Evolutionary conservation across 2,329 filamentous ascomycete species (phyloP), one percentile per base, ranked within the genome.

Genomic region (Erysiphe pulchra): DNA sequence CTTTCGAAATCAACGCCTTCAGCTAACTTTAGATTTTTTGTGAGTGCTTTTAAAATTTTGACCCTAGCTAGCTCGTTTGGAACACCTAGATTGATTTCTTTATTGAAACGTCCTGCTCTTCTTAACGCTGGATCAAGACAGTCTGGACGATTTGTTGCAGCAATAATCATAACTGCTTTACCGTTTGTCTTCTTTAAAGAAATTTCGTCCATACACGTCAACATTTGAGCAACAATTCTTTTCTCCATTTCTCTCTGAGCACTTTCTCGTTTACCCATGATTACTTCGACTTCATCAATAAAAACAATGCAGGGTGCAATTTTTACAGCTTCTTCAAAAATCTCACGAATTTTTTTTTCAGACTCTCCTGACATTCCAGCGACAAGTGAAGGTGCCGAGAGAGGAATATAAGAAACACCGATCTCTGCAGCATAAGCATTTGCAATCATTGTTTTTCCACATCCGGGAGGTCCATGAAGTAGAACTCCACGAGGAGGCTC

Each of bases 271-370:
- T 92, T 92, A 0, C 82, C 81, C 44, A 85, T 82, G 54, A 95
- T 90, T 4, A 80, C 78, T 60, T 98, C 86, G 45, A 95, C 82
- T 53, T 93, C 80, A 53, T 93, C 85, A 47, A 95, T 80, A 56
- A 94, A 92, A 4, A 98, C 70, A 5, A 98, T 67, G 55, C 84
- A 92, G 0, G 90, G 90, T 0, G 87, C 86, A 34, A 86, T 69
- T 46, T 74, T 71, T 58, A 82, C 83, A 0, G 90, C 90, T 56
- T 90, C 82, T 12, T 95, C 86, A 49, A 92, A 92, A 42, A 84
- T 69, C 51, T 87, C 81, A 33, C 83, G 69, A 28, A 92, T 73
- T 49, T 84, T 83, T 63, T 86, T 86, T 60, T 92, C 83, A 0
- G 81, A 87, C 57, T 90, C 84, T 53, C 83, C 83, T 32, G 81